Base-by-base conservation (phyloP, 441 rosid species). In the Populus trichocarpa region DNA sequence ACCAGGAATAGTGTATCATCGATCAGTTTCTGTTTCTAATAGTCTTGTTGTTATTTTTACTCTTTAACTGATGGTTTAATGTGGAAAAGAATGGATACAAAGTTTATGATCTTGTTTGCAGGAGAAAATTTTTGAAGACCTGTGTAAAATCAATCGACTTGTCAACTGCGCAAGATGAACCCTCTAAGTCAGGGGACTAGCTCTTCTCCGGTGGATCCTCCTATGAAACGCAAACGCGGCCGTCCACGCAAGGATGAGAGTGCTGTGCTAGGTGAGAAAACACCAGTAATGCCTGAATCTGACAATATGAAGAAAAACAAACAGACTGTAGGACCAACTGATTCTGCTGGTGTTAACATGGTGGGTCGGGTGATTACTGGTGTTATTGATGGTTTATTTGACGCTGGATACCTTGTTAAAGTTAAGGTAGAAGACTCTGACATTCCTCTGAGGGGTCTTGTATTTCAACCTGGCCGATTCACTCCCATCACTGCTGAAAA, bases 241-340 rank as follows among this genome's bases (percentile, higher is more conserved):
- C 96, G 93, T 70, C 97, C 98, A 3, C 90, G 90, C 28, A 90
- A 87, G 81, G 91, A 89, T 68, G 92, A 88, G 80, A 74, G 46
- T 76, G 28, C 69, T 65, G 74, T 74, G 74, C 89, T 78, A 71
- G 88, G 82, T 30, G 87, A 85, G 78, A 83, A 70, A 77, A 71
- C 68, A 59, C 81, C 85, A 26, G 36, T 71, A 59, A 42, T 78
- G 20, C 83, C 92, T 71, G 77, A 33, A 71, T 74, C 76, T 67
- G 86, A 85, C 76, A 70, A 28, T 73, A 33, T 26, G 35, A 83
- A 79, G 71, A 87, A 79, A 81, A 77, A 76, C 75, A 86, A 84
- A 30, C 87, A 74, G 80, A 64, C 53, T 75, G 61, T 32, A 2
- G 81, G 36, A 30, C 36, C 75, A 40, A 57, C 69, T 79, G 72